Evolutionary conservation across 1,139 yeast species (phyloP).

Genomic region (Taiozyma sp.): DNA sequence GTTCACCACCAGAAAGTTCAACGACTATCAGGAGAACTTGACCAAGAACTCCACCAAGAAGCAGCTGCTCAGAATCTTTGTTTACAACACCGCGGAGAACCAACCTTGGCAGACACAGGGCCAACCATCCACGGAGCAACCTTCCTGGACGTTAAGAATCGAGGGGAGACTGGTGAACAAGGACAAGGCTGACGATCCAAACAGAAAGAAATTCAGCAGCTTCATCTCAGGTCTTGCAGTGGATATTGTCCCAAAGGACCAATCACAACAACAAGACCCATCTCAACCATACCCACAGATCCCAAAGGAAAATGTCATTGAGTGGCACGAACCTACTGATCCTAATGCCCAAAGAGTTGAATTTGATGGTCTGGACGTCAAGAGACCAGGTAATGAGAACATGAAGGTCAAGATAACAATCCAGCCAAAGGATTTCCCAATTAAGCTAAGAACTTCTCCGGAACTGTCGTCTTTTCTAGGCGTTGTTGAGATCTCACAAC

Average conservation of each 20-base stretch:
- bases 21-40: conserved; percentile 76
- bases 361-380: conserved; percentile 88
- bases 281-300: conserved; percentile 13
- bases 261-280: conserved; percentile 20
- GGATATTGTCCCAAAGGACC: conserved; percentile 48
- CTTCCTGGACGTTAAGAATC: conserved; percentile 81
- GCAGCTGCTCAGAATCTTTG: conserved; percentile 66
- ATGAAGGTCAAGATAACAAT: conserved; percentile 69
- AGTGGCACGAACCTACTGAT: conserved; percentile 56
- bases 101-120: conserved; percentile 84
- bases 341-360: conserved; percentile 42
- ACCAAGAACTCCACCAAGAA: conserved; percentile 42
- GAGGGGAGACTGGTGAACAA: conserved; percentile 75
- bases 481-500: conserved; percentile 73
- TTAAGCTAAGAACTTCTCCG: conserved; percentile 58
- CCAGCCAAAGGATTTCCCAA: conserved; percentile 71
- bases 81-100: conserved; percentile 78
- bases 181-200: conserved; percentile 33
- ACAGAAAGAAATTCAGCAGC: conserved; percentile 64
- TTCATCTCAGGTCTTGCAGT: conserved; percentile 82
- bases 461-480: conserved; percentile 72
- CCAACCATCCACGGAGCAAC: conserved; percentile 31
- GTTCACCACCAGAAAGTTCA: conserved; percentile 72
- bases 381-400: conserved; percentile 69
- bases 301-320: conserved; percentile 41